These are phyloP conservation scores for Carex arenaria DNA, from an alignment of 202 grass and related monocot species.

Conservation along the genomic window DNA sequence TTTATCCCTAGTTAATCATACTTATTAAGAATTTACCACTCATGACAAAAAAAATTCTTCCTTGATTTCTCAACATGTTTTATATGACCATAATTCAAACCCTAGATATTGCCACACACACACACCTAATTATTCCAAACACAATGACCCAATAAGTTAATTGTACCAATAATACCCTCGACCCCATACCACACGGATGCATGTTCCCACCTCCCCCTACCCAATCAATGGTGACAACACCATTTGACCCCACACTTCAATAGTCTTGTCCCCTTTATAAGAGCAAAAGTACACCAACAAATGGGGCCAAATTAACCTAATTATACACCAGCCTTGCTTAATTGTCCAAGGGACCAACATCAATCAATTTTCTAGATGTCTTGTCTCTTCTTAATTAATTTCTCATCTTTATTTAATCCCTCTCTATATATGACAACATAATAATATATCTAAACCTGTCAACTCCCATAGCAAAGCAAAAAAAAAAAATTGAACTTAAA, in stretches of 20 bases:
- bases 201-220: slow-evolving; percentile 25
- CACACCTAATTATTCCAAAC: slow-evolving; percentile 19
- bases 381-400: slow-evolving; percentile 1
- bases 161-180: slow-evolving; percentile 17
- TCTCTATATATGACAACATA: slow-evolving; percentile 8
- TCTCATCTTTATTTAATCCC: background rate
- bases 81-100: background rate
- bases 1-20: background rate
- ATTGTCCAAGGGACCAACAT: slow-evolving; percentile 4
- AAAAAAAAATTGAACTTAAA: background rate
- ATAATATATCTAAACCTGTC: background rate
- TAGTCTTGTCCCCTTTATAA: slow-evolving; percentile 6
- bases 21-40: background rate
- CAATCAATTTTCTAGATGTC: background rate
- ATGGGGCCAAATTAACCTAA: slow-evolving; percentile 16
- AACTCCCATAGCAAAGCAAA: background rate
- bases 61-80: background rate
- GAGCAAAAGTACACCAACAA: slow-evolving; percentile 18
- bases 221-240: slow-evolving; percentile 24
- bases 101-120: background rate
- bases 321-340: slow-evolving; percentile 19
- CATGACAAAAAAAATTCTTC: background rate
- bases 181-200: slow-evolving; percentile 9
- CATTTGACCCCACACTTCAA: background rate
- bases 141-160: slow-evolving; percentile 8